phyloP scores from a whole-genome alignment of 2,329 filamentous ascomycete genomes.

The Calonectria ilicicola region DNA sequence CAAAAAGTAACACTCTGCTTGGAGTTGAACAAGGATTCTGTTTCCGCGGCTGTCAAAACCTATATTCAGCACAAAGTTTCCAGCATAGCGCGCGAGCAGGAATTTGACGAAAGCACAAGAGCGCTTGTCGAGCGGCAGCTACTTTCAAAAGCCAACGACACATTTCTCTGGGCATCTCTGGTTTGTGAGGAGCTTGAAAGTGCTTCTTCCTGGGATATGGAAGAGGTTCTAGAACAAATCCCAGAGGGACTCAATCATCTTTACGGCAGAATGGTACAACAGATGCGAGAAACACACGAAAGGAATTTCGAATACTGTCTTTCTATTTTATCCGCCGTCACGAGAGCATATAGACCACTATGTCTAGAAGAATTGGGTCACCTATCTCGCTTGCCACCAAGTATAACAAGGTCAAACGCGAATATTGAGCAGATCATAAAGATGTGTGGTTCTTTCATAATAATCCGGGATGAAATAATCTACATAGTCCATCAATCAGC shows the following conservation, averaged over 20 bases:
- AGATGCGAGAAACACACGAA: conserved; percentile 45
- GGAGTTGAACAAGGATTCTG: conserved; percentile 46
- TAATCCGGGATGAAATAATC: conserved; percentile 42
- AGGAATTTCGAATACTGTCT: conserved; percentile 42
- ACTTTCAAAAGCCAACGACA: too few relatives aligned
- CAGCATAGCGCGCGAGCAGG: too few relatives aligned
- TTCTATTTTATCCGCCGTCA: conserved; percentile 48
- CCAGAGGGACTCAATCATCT: conserved; percentile 49
- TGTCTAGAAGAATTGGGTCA: conserved; percentile 47
- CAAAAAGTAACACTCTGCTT: conserved; percentile 47
- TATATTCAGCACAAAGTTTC: conserved; percentile 52
- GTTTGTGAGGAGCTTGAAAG: conserved; percentile 33
- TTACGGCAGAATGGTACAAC: conserved; percentile 53
- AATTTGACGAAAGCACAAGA: too few relatives aligned
- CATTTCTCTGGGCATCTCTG: conserved; percentile 17
- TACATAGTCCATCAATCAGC: conserved; percentile 58
- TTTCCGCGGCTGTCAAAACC: conserved; percentile 49
- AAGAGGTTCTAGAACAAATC: conserved; percentile 37
- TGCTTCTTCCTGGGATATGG: conserved; percentile 20
- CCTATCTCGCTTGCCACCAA: conserved; percentile 29
- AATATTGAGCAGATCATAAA: conserved; percentile 44
- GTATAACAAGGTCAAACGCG: conserved; percentile 7
- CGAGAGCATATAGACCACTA: conserved; percentile 51
- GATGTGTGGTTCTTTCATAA: conserved; percentile 54
- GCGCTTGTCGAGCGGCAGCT: too few relatives aligned